Evolutionary conservation across 148 eudicot species (phyloP).

Genomic region (Salicornia ramosissima): DNA sequence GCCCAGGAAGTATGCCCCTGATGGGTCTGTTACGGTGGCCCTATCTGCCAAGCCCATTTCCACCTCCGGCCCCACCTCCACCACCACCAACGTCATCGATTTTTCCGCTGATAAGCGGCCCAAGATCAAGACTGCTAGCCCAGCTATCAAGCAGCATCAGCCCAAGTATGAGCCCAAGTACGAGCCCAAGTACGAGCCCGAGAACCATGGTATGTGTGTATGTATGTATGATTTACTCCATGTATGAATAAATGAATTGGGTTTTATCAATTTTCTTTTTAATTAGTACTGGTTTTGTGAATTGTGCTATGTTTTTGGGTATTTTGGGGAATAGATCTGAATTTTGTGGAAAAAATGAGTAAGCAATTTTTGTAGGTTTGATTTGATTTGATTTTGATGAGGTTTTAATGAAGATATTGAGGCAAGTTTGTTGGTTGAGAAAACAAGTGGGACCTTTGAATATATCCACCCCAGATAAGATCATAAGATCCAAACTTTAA

Average conservation of each 20-base stretch:
- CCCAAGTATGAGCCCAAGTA: not conserved
- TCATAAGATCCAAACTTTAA: slow-evolving; percentile 23
- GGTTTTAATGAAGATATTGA: too few species aligned
- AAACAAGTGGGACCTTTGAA: slow-evolving; percentile 54
- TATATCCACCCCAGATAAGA: slow-evolving; percentile 28
- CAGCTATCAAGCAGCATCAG: not conserved
- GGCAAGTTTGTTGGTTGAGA: too few species aligned
- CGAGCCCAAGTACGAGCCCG: slow-evolving; percentile 45
- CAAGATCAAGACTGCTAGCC: slow-evolving; percentile 33
- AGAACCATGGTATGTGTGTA: slow-evolving; percentile 41
- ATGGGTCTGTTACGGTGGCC: slow-evolving; percentile 49
- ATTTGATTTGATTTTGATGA: slow-evolving; percentile 1
- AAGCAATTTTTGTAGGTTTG: slow-evolving; percentile 9
- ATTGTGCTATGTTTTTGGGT: slow-evolving; percentile 3
- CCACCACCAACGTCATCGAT: slow-evolving; percentile 59
- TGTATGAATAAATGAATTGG: not conserved
- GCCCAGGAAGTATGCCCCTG: slow-evolving; percentile 87
- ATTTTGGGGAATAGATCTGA: slow-evolving; percentile 25
- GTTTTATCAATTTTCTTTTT: too few species aligned
- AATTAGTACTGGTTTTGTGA: not conserved
- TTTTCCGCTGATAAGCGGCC: slow-evolving; percentile 72
- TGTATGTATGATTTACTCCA: not conserved
- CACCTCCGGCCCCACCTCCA: slow-evolving; percentile 35
- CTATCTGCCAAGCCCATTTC: slow-evolving; percentile 80
- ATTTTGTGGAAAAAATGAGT: slow-evolving; percentile 2